phyloP scores from a whole-genome alignment of 2,329 filamentous ascomycete genomes.

The Aspergillus fumigatiaffinis region DNA sequence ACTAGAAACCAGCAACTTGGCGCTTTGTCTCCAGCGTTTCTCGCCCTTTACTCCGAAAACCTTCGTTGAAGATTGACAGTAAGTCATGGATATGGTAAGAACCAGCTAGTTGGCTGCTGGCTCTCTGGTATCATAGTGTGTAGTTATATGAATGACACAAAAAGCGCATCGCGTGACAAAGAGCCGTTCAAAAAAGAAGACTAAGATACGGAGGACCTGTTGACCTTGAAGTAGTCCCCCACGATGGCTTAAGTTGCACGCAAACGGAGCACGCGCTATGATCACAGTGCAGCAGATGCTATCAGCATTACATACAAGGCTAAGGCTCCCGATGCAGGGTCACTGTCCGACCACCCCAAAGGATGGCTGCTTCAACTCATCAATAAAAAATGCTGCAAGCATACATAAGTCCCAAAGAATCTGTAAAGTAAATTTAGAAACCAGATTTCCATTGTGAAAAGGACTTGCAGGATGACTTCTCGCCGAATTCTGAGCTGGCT shows the following conservation, averaged over 20 bases:
- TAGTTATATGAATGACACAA: conserved; percentile 13
- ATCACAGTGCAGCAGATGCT: conserved; percentile 26
- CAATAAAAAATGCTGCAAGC: background rate
- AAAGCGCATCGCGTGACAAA: conserved; percentile 25
- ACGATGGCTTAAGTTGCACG: conserved; percentile 15
- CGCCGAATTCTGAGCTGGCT: background rate
- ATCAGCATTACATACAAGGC: conserved; percentile 30
- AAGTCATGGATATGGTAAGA: conserved; percentile 13
- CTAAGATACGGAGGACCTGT: conserved; percentile 19
- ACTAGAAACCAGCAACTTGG: conserved; percentile 1
- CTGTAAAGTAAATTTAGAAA: background rate
- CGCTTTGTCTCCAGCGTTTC: conserved; percentile 7
- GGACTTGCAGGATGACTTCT: background rate
- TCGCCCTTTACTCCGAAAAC: conserved; percentile 4
- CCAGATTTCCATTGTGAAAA: background rate
- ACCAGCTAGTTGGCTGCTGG: conserved; percentile 11
- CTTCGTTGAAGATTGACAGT: conserved; percentile 9
- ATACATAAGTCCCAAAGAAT: background rate
- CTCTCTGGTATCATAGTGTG: conserved; percentile 22
- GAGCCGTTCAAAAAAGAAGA: conserved; percentile 5
- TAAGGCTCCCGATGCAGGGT: background rate
- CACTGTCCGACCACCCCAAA: background rate
- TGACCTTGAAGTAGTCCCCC: conserved; percentile 26
- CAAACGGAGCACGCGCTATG: conserved; percentile 27
- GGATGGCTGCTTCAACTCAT: background rate